Percentiles rank a stretch among this genome's conserved stretches.
Evolutionary conservation across 345 rosid species (phyloP).

Genomic region (Boechera stricta): DNA sequence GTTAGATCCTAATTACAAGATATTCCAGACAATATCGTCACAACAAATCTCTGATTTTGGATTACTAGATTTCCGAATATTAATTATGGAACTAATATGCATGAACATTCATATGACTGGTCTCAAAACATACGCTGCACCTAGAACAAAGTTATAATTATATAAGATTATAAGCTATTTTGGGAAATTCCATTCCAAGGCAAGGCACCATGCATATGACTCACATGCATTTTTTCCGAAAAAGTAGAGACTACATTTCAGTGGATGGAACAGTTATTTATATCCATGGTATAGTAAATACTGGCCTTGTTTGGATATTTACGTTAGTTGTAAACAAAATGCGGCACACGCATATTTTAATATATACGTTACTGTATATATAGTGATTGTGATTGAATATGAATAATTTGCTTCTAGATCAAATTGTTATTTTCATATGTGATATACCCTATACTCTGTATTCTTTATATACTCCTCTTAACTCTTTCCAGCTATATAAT

Average conservation of each 20-base stretch:
- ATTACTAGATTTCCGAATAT: conserved; percentile 29
- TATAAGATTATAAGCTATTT: conserved; percentile 21
- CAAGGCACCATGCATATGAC: neutral
- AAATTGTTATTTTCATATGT: neutral
- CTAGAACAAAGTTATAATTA: neutral
- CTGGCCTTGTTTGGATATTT: neutral
- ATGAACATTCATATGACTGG: conserved; percentile 40
- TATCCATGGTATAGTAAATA: neutral
- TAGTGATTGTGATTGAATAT: neutral
- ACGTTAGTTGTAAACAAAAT: neutral
- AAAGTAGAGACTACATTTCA: neutral
- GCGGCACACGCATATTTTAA: no score
- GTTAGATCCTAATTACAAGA: conserved; percentile 30
- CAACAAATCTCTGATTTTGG: conserved; percentile 42
- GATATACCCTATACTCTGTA: no score
- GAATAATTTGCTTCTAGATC: neutral
- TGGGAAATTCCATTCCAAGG: conserved; percentile 22
- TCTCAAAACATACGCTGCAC: conserved; percentile 40
- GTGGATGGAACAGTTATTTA: neutral
- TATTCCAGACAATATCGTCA: conserved; percentile 45
- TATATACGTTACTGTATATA: neutral
- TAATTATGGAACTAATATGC: conserved; percentile 20
- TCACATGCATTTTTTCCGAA: conserved; percentile 19
- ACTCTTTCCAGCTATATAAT: neutral
- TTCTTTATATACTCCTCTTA: neutral